phyloP scores from a whole-genome alignment of 345 rosid species.

The Carallia brachiata region DNA sequence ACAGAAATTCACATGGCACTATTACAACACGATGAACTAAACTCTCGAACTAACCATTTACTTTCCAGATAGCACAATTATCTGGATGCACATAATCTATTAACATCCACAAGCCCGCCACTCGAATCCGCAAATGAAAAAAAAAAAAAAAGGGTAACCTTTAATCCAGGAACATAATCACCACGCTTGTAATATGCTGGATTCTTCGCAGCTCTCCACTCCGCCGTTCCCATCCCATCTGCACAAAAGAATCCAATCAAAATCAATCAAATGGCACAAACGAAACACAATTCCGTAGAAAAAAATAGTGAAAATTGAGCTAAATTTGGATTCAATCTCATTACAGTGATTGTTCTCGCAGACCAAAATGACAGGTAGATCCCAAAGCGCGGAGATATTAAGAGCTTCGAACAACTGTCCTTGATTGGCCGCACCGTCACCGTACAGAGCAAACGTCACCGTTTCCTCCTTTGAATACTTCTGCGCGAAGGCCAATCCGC shows the following conservation, averaged over 20 bases:
- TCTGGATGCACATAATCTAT: too few species aligned
- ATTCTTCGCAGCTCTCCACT: constrained; percentile 97
- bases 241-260: constrained; percentile 12
- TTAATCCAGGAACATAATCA: constrained; percentile 95
- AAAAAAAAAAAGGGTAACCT: constrained; percentile 39
- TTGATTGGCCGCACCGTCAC: constrained; percentile 99
- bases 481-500: constrained; percentile 96
- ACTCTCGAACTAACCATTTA: background rate
- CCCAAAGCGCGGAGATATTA: constrained; percentile 96
- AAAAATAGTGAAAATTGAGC: background rate
- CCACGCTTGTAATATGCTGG: constrained; percentile 95
- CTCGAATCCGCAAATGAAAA: background rate
- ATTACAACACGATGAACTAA: background rate
- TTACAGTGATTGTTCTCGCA: constrained; percentile 99
- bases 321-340: background rate
- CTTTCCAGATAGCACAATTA: too few species aligned
- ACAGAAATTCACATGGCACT: too few species aligned
- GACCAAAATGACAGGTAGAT: constrained; percentile 83
- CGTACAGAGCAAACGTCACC: constrained; percentile 80
- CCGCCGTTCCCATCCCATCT: constrained; percentile 99
- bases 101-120: background rate
- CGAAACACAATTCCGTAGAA: background rate
- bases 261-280: constrained; percentile 2
- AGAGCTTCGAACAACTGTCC: constrained; percentile 97
- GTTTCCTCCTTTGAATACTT: constrained; percentile 81